Base-by-base conservation (phyloP, 768 basidiomycete species). In the Pulveroboletus ravenelii region DNA sequence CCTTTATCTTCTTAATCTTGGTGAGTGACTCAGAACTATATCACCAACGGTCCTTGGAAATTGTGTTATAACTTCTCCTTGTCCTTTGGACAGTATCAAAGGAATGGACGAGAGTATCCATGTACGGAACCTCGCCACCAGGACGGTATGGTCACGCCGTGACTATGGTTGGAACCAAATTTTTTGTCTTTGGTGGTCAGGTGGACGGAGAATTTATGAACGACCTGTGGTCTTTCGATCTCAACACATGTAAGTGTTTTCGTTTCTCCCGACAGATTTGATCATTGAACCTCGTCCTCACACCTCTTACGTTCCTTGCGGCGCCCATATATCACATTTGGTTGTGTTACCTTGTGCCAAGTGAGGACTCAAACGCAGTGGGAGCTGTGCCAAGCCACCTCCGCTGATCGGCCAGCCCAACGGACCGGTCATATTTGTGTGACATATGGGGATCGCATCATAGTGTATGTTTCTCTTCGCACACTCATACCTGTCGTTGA, bases 121-220 rank as follows among this genome's bases (percentile, higher is more conserved):
- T 92, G 8, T 73, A 82, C 44, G 87, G 91, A 0, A 75, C 84
- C 3, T 77, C 84, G 0, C 96, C 96, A 1, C 78, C 78, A 7
- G 96, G 96, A 10, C 79, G 96, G 46, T 98, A 99, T 63, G 96
- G 96, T 0, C 96, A 99, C 69, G 88, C 94, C 1, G 94, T 93
- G 12, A 84, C 90, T 10, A 94, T 99, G 88, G 78, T 80, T 39
- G 90, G 87, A 37, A 89, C 88, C 55, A 88, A 82, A 67, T 96
- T 99, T 72, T 90, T 89, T 66, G 79, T 98, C 29, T 97, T 96
- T 61, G 96, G 95, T 51, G 96, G 96, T 17, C 96, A 98, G 68
- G 91, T 93, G 9, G 91, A 95, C 56, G 92, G 93, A 29, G 81
- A 88, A 61, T 98, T 97, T 67, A 74, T 96, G 67, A 91, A 94